These are phyloP conservation scores for Fusarium sp. DNA, from an alignment of 2,329 filamentous ascomycete species.

Conservation along the genomic window DNA sequence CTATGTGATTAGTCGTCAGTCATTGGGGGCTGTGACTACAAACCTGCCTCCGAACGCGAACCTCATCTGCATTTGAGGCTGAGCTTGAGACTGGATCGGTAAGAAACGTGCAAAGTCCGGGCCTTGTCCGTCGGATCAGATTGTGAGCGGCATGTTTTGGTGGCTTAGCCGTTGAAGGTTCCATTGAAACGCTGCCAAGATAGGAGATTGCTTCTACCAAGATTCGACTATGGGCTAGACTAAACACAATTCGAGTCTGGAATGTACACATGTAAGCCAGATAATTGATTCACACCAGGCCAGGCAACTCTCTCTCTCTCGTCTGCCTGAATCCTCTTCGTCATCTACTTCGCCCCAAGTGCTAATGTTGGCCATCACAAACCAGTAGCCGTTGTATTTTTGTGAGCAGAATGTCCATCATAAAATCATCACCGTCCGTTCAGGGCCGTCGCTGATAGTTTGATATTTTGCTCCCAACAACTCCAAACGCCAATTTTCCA, in stretches of 20 bases:
- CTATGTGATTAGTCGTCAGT: conserved; percentile 29
- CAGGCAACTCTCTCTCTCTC: neutral
- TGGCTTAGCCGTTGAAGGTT: conserved; percentile 27
- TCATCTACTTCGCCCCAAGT: conserved; percentile 5
- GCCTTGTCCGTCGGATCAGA: conserved; percentile 5
- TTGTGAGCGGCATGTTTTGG: neutral
- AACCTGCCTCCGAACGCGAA: conserved; percentile 10
- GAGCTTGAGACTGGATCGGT: neutral
- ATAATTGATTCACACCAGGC: neutral
- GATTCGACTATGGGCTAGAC: conserved; percentile 6
- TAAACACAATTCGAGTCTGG: neutral
- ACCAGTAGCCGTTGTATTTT: conserved; percentile 25
- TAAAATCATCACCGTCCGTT: conserved; percentile 15
- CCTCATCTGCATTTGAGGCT: conserved; percentile 12
- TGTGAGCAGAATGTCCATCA: conserved; percentile 12
- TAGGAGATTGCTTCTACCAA: conserved; percentile 6
- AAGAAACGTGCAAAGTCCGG: neutral
- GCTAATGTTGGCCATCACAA: conserved; percentile 27
- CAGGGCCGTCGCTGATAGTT: conserved; percentile 10
- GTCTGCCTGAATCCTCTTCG: conserved; percentile 12
- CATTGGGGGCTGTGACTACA: conserved; percentile 28
- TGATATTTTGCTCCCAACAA: conserved; percentile 30
- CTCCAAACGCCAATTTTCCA: conserved; percentile 38
- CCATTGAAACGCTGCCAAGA: conserved; percentile 8
- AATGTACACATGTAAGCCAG: neutral